Conservation (phyloP, 768 basidiomycete species). For the Peribolospora kevripleyi region DNA sequence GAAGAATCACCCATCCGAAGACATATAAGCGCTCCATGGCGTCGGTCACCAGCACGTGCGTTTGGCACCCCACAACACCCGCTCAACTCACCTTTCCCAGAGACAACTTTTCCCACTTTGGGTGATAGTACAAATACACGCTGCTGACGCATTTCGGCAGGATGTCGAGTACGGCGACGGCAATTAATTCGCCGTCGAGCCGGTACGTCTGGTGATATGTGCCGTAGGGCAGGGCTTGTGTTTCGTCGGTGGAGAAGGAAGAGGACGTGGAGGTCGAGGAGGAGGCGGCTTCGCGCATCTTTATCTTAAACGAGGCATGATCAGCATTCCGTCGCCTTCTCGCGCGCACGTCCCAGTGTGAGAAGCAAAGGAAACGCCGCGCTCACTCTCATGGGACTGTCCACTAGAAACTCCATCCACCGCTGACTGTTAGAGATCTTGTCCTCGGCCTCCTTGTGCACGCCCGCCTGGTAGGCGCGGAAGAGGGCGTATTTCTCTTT, state of each 20-base stretch:
- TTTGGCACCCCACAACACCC: neutral
- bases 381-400: slow-evolving; percentile 10
- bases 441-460: slow-evolving; percentile 42
- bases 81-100: slow-evolving; percentile 41
- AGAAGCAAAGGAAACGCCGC: slow-evolving; percentile 47
- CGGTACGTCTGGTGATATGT: slow-evolving; percentile 76
- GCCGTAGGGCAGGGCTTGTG: slow-evolving; percentile 61
- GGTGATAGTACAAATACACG: slow-evolving; percentile 77
- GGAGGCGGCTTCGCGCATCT: neutral
- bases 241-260: slow-evolving; percentile 20
- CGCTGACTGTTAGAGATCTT: slow-evolving; percentile 12
- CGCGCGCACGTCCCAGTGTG: slow-evolving; percentile 40
- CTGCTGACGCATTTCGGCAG: slow-evolving; percentile 57
- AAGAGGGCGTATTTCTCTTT: slow-evolving; percentile 60
- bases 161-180: slow-evolving; percentile 70
- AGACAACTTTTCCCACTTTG: slow-evolving; percentile 39
- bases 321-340: neutral
- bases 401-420: slow-evolving; percentile 13
- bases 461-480: slow-evolving; percentile 40
- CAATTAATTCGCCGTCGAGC: slow-evolving; percentile 56
- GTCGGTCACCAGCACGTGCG: no score
- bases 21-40: no score
- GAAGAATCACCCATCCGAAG: no score
- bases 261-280: slow-evolving; percentile 31
- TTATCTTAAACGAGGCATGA: neutral